These are phyloP conservation scores for Erucastrum elatum DNA, from an alignment of 345 rosid species.

Conservation along the genomic window DNA sequence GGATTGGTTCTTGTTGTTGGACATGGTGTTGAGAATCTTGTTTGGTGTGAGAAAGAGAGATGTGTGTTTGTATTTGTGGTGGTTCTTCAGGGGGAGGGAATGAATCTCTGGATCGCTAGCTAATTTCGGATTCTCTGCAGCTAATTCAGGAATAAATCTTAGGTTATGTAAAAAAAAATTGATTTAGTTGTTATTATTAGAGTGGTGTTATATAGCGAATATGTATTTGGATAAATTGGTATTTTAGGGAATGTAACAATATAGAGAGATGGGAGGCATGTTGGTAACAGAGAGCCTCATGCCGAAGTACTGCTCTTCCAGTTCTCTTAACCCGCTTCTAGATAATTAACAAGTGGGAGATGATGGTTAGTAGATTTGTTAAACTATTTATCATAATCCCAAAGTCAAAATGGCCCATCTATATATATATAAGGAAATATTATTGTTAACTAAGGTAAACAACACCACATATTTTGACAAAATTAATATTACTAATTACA, in stretches of 20 bases:
- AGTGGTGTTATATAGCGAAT: neutral
- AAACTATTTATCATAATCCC: neutral
- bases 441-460: no score
- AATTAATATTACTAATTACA: no score
- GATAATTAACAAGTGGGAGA: slow-evolving; percentile 19
- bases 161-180: neutral
- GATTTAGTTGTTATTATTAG: neutral
- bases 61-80: slow-evolving; percentile 20
- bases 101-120: slow-evolving; percentile 28
- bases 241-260: neutral
- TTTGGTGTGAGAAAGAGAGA: slow-evolving; percentile 5
- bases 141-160: slow-evolving; percentile 22
- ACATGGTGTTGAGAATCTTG: slow-evolving; percentile 1
- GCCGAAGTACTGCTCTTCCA: slow-evolving; percentile 29
- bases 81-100: slow-evolving; percentile 8
- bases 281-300: neutral
- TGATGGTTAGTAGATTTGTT: neutral
- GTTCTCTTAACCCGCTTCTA: neutral
- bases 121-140: slow-evolving; percentile 18
- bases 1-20: slow-evolving; percentile 44
- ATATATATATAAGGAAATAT: neutral
- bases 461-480: no score
- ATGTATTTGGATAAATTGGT: neutral
- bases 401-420: neutral
- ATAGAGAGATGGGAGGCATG: slow-evolving; percentile 15